These are phyloP conservation scores for Fonsecaea monophora DNA, from an alignment of 2,329 filamentous ascomycete species.

Conservation along the genomic window DNA sequence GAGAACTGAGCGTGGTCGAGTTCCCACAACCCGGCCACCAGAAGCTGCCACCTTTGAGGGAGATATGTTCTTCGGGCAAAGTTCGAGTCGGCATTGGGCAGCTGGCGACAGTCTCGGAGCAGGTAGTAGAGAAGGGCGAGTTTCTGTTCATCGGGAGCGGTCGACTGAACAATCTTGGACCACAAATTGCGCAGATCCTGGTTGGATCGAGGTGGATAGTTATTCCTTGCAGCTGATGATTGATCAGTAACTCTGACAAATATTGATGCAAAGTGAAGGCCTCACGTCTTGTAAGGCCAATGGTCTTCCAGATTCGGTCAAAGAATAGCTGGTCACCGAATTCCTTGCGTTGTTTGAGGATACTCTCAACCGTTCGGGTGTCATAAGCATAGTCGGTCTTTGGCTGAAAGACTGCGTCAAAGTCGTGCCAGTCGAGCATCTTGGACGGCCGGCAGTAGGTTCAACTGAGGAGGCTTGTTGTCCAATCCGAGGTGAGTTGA, in stretches of 20 bases:
- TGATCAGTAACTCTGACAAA: constrained; percentile 7
- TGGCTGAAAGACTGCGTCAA: constrained; percentile 71
- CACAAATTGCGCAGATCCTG: constrained; percentile 72
- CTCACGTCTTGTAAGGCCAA: constrained; percentile 73
- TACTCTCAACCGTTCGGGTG: constrained; percentile 65
- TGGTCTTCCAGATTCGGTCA: constrained; percentile 74
- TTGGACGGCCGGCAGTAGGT: constrained; percentile 23
- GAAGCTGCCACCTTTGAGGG: constrained; percentile 76
- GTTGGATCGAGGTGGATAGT: constrained; percentile 77
- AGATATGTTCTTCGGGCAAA: constrained; percentile 71
- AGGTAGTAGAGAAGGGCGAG: constrained; percentile 84
- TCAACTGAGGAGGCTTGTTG: background rate
- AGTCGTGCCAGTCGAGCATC: constrained; percentile 71
- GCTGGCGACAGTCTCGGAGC: constrained; percentile 73
- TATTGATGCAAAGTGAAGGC: constrained; percentile 15
- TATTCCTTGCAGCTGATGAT: constrained; percentile 59
- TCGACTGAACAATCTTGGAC: constrained; percentile 69
- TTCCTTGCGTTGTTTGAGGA: constrained; percentile 69
- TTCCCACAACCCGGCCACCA: constrained; percentile 82
- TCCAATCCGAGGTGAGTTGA: background rate
- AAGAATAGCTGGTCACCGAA: constrained; percentile 77
- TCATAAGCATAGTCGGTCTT: constrained; percentile 68
- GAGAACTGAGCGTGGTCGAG: constrained; percentile 66
- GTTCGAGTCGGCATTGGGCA: constrained; percentile 58
- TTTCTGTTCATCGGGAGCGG: constrained; percentile 75